phyloP scores from a whole-genome alignment of 164 flowering plant genomes.

The Sedum album region DNA sequence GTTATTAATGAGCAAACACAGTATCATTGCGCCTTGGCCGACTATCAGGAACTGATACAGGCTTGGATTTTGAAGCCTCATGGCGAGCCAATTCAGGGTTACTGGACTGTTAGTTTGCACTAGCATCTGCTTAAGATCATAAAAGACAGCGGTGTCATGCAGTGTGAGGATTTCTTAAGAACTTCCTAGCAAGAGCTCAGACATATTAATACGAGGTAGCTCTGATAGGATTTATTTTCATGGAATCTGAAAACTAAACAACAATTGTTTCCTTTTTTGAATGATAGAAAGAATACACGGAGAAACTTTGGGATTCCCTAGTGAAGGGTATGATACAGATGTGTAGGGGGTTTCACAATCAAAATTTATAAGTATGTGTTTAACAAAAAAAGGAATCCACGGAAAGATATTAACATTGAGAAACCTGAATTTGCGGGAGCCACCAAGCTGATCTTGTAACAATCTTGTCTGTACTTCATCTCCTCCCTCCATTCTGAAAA shows the following conservation, averaged over 20 bases:
- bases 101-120: slow-evolving; percentile 73
- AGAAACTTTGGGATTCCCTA: too few relatives aligned
- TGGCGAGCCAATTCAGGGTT: slow-evolving; percentile 82
- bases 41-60: slow-evolving; percentile 72
- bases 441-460: neutral
- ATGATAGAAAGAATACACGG: too few relatives aligned
- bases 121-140: slow-evolving; percentile 92
- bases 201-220: too few relatives aligned
- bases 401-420: neutral
- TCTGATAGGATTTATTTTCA: too few relatives aligned
- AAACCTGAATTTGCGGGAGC: neutral
- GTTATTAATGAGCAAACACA: slow-evolving; percentile 56
- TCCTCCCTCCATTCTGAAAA: neutral
- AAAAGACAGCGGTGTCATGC: slow-evolving; percentile 75
- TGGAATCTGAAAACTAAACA: too few relatives aligned
- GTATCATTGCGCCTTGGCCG: slow-evolving; percentile 83
- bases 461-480: neutral
- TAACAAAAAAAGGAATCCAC: neutral
- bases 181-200: slow-evolving; percentile 91
- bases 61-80: slow-evolving; percentile 87
- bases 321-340: too few relatives aligned
- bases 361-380: too few relatives aligned
- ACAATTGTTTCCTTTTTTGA: too few relatives aligned
- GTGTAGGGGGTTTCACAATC: too few relatives aligned
- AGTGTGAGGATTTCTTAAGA: slow-evolving; percentile 76